These are phyloP conservation scores for Mycena capillaripes DNA, from an alignment of 768 basidiomycete genomes.

Conservation along the genomic window DNA sequence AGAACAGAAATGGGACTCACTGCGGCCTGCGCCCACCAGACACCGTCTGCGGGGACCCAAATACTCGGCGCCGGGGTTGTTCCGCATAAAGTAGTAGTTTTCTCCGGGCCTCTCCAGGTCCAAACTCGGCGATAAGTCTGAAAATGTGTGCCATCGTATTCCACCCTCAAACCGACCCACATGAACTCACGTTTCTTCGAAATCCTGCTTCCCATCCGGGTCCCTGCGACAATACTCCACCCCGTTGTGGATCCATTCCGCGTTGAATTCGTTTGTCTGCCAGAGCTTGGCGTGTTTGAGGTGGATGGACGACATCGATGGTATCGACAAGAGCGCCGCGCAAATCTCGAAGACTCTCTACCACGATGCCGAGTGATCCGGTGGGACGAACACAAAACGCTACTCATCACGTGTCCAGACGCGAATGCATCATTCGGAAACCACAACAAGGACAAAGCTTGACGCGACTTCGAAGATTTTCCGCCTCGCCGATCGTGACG, in stretches of 20 bases:
- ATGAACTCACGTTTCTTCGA: not conserved
- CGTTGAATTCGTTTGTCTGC: constrained; percentile 11
- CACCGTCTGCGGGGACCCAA: not conserved
- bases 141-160: not conserved
- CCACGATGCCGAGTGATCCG: too few species aligned
- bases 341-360: too few species aligned
- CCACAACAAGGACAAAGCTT: too few species aligned
- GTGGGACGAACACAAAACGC: too few species aligned
- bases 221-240: constrained; percentile 11
- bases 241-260: constrained; percentile 10
- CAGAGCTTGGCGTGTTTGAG: constrained; percentile 1
- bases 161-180: not conserved
- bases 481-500: too few species aligned
- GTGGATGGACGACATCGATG: constrained; percentile 16
- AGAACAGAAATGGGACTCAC: not conserved
- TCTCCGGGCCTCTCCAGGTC: not conserved
- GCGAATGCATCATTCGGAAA: too few species aligned
- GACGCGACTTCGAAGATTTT: too few species aligned
- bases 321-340: too few species aligned
- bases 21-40: constrained; percentile 16
- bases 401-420: too few species aligned
- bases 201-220: not conserved
- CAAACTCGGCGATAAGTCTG: not conserved
- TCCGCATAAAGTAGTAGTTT: not conserved
- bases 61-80: not conserved